Conservation (phyloP, 495 filamentous ascomycete genomes). For the Penicillium soppii region DNA sequence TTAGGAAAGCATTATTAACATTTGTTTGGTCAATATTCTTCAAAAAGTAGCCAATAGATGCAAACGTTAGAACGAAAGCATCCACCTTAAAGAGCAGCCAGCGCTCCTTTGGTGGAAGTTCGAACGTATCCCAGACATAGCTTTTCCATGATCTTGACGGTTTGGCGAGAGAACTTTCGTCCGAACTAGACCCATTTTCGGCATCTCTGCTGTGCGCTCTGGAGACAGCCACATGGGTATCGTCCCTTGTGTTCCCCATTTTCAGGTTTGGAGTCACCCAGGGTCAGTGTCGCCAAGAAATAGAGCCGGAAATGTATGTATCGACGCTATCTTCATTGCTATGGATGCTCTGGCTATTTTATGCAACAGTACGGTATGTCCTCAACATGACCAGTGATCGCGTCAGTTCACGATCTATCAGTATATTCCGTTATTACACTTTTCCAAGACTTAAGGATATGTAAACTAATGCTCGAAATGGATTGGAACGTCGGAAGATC, state of each 20-base stretch:
- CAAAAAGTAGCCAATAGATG: slow-evolving; percentile 50
- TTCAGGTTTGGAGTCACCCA: neutral
- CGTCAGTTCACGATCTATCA: neutral
- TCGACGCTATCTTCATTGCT: neutral
- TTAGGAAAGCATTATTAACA: slow-evolving; percentile 49
- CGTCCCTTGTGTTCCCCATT: neutral
- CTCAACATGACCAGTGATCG: neutral
- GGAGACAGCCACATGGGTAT: neutral
- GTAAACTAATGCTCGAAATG: neutral
- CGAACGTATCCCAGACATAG: slow-evolving; percentile 54
- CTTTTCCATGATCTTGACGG: slow-evolving; percentile 26
- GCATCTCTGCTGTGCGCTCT: neutral
- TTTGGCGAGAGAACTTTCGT: neutral
- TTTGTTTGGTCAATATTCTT: slow-evolving; percentile 54
- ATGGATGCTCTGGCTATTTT: neutral
- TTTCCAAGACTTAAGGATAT: neutral
- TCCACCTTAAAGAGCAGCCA: slow-evolving; percentile 58
- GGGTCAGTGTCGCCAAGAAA: no score
- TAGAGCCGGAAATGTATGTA: no score
- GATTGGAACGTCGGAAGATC: neutral
- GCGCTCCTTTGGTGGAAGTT: slow-evolving; percentile 51
- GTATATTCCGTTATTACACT: neutral
- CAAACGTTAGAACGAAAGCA: slow-evolving; percentile 48
- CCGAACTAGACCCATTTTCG: neutral
- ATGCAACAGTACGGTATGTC: neutral